Evolutionary conservation across 2,329 filamentous ascomycete species (phyloP), one percentile per base, ranked within the genome.

Genomic region (Aschersonia sp.): DNA sequence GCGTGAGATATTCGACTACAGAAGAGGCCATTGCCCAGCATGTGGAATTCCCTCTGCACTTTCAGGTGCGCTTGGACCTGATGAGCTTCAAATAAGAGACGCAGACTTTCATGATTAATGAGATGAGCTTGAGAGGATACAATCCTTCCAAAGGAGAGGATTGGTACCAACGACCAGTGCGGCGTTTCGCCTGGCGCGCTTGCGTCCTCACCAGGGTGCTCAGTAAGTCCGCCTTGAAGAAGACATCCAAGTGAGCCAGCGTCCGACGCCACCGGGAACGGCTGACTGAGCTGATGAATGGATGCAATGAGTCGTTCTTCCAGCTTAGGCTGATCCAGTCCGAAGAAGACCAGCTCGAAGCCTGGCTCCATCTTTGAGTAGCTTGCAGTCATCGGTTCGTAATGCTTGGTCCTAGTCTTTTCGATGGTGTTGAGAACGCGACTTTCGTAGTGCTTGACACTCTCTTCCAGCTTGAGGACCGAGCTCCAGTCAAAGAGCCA

Each of bases 21-120:
- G 60, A 95, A 95, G 12, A 86, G 72, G 5, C 88, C 88, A 55
- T 92, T 88, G 2, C 87, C 84, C 6, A 97, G 71, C 1, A 97
- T 73, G 46, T 94, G 85, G 53, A 92, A 95, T 42, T 83, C 76
- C 50, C 78, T 79, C 56, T 94, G 87, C 1, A 94, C 59, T 5
- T 72, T 70, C 0, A 97, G 66, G 58, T 97, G 88, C 2, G 76
- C 68, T 12, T 78, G 75, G 4, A 98, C 65, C 8, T 78, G 69
- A 58, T 94, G 85, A 5, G 79, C 72, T 14, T 74, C 74, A 59
- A 95, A 94, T 22, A 97, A 74, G 7, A 94, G 68, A 47, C 65
- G 68, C 55, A 95, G 76, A 48, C 84, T 85, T 46, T 85, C 83
- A 32, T 78, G 77, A 54, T 89, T 92, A 39, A 95, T 73, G 0